Base-by-base conservation (phyloP, 2,329 filamentous ascomycete genomes). In the Rhynchosporium agropyri region DNA sequence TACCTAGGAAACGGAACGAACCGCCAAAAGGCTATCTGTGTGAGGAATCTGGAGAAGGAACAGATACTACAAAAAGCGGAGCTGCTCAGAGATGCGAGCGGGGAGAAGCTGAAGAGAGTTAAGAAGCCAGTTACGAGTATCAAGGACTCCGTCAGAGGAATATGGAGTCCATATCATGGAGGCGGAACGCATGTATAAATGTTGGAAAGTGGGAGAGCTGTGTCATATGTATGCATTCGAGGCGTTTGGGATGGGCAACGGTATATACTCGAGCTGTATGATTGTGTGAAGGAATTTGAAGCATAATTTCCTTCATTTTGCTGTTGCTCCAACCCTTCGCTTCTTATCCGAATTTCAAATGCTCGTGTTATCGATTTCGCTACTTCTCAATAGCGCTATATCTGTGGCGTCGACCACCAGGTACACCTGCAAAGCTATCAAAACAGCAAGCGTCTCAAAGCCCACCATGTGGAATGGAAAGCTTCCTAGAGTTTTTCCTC, bases 51-150 rank as follows among this genome's bases (percentile, higher is more conserved):
- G 74, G 87, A 92, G 70, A 85, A 87, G 36, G 84, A 89, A 64
- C 89, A 96, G 76, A 89, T 99, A 43, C 75, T 93, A 61, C 82
- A 91, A 74, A 97, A 97, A 81, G 87, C 84, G 0, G 83, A 90
- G 74, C 76, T 92, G 65, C 75, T 95, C 71, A 83, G 89, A 64
- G 86, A 92, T 75, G 85, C 89, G 28, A 92, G 83, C 69, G 91
- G 91, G 63, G 89, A 91, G 77, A 91, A 89, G 81, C 76, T 90
- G 72, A 85, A 79, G 78, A 81, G 77, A 70, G 80, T 82, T 63
- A 85, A 80, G 74, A 89, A 88, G 78, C 83, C 87, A 9, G 84
- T 89, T 57, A 81, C 78, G 67, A 88, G 85, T 76, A 82, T 83
- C 74, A 88, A 84, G 74, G 79, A 83, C 67, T 87, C 85, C 77